Conservation (phyloP, 2,329 filamentous ascomycete species). For the Colletotrichum siamense region DNA sequence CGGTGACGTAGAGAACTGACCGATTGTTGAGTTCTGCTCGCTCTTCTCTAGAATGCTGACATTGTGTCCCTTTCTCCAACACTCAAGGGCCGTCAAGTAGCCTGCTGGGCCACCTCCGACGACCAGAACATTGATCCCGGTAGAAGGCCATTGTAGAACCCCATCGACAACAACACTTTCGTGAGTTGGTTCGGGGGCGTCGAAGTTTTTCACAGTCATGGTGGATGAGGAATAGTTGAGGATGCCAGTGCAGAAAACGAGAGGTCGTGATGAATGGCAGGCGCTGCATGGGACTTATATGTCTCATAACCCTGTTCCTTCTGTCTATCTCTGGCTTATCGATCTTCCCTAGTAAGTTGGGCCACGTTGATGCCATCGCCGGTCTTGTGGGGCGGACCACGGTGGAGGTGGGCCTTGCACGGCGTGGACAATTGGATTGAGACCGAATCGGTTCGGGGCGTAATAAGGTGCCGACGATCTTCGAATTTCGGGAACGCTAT, state of each 20-base stretch:
- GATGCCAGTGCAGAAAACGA: not conserved
- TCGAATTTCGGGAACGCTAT: not conserved
- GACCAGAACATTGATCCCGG: not conserved
- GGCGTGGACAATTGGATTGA: not conserved
- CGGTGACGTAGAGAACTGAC: not conserved
- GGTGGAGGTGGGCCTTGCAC: not conserved
- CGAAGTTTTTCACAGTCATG: not conserved
- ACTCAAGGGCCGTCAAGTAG: not conserved
- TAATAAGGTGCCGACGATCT: not conserved
- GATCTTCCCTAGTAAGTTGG: not conserved
- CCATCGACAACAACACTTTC: not conserved
- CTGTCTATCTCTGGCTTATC: not conserved
- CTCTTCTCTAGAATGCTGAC: not conserved
- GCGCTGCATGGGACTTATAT: not conserved
- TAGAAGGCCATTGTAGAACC: not conserved
- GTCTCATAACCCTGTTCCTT: not conserved
- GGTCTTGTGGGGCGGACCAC: not conserved
- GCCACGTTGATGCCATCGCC: not conserved
- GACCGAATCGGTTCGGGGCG: not conserved
- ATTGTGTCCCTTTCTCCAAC: not conserved
- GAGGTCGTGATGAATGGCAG: not conserved
- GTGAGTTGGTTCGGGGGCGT: not conserved
- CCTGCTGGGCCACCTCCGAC: not conserved
- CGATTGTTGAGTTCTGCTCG: not conserved
- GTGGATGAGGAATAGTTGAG: not conserved